Evolutionary conservation across 2,329 filamentous ascomycete genomes (phyloP).

Genomic region (Sarocladium strictum): DNA sequence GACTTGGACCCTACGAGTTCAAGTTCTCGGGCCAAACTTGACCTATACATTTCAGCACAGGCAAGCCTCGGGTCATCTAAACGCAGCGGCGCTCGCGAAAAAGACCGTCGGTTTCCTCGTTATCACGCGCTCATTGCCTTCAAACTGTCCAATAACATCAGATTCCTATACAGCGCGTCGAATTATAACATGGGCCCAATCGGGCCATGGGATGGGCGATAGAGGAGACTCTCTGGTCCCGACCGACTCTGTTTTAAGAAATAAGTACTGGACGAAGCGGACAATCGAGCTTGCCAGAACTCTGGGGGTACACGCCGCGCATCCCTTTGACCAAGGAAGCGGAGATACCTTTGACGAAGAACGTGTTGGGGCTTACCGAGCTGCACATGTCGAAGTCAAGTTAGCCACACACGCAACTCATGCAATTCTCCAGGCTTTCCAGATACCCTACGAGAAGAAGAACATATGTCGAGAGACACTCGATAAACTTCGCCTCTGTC

Average conservation of each 20-base stretch:
- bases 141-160: neutral
- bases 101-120: conserved; percentile 29
- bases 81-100: conserved; percentile 9
- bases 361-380: conserved; percentile 22
- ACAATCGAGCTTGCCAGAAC: conserved; percentile 22
- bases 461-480: conserved; percentile 18
- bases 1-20: conserved; percentile 18
- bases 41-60: conserved; percentile 22
- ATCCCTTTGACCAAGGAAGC: conserved; percentile 22
- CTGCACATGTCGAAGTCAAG: conserved; percentile 34
- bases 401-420: conserved; percentile 27
- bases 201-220: conserved; percentile 24
- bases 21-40: conserved; percentile 27
- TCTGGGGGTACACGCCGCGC: conserved; percentile 22
- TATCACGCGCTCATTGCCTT: conserved; percentile 11
- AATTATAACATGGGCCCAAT: conserved; percentile 26
- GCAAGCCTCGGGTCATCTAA: conserved; percentile 13
- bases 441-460: conserved; percentile 18
- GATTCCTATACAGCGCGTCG: conserved; percentile 11
- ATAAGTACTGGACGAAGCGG: conserved; percentile 24
- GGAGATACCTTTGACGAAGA: neutral
- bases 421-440: conserved; percentile 20
- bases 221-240: conserved; percentile 18
- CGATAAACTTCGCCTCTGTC: conserved; percentile 14
- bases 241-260: conserved; percentile 19